A percentile compares a stretch with the other conserved stretches of the same genome.
These are phyloP conservation scores for Pythium rhizo-oryzae DNA, from an alignment of 352 stramenopile genomes.

Conservation along the genomic window DNA sequence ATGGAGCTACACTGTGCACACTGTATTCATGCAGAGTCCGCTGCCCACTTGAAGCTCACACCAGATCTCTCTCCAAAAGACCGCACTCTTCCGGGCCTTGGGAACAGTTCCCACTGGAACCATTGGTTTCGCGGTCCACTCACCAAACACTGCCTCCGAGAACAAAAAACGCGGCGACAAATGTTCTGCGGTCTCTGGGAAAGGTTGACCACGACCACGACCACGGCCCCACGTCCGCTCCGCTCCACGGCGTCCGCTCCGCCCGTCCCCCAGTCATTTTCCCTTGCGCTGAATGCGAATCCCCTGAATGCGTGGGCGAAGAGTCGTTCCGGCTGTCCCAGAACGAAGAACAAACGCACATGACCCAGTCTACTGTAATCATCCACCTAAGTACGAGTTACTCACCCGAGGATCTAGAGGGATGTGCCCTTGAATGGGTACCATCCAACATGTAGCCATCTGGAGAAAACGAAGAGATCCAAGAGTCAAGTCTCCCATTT, in stretches of 20 bases:
- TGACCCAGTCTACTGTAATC: neutral
- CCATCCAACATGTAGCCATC: conserved; percentile 27
- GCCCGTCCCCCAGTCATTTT: neutral
- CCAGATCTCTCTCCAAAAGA: neutral
- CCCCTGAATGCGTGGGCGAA: conserved; percentile 14
- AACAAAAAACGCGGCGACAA: neutral
- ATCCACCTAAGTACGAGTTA: conserved; percentile 9
- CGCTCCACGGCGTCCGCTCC: neutral
- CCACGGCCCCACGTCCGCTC: neutral
- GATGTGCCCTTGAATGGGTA: neutral
- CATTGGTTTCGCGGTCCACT: neutral
- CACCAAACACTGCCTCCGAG: neutral
- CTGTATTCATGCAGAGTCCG: too few species aligned
- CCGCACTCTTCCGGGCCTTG: neutral
- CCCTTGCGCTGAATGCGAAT: conserved; percentile 20
- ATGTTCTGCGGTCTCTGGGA: neutral
- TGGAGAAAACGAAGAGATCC: neutral
- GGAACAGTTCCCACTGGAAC: neutral
- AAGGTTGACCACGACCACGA: neutral
- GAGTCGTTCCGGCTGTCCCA: conserved; percentile 10
- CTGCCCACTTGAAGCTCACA: neutral
- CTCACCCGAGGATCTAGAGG: neutral
- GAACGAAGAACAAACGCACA: conserved; percentile 3
- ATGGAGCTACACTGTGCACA: too few species aligned
- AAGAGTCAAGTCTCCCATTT: too few species aligned